These are phyloP conservation scores for Dianthus caryophyllus DNA, from an alignment of 148 eudicot species.

Conservation along the genomic window DNA sequence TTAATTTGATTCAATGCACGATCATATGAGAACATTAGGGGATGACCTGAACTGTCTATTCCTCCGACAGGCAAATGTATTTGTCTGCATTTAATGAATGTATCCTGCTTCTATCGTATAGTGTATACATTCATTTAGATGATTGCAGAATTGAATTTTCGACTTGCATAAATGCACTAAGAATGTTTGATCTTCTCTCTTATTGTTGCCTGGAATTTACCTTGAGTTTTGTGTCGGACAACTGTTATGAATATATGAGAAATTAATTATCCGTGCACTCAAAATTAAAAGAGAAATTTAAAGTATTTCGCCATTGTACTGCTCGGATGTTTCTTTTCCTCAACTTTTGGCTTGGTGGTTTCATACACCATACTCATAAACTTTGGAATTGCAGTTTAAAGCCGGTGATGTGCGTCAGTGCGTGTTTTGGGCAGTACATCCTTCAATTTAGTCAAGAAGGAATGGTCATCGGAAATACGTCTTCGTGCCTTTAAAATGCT, in stretches of 20 bases:
- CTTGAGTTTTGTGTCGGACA: too few species aligned
- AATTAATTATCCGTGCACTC: too few species aligned
- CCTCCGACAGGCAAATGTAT: too few species aligned
- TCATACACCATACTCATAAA: slow-evolving; percentile 2
- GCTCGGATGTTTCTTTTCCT: slow-evolving; percentile 1
- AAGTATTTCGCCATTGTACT: background rate
- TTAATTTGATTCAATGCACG: background rate
- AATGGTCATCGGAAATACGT: slow-evolving; percentile 89
- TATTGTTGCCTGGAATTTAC: background rate
- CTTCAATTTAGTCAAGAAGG: slow-evolving; percentile 76
- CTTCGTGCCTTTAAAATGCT: slow-evolving; percentile 92
- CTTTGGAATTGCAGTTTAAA: slow-evolving; percentile 57
- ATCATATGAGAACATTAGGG: background rate
- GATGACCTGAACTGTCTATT: too few species aligned
- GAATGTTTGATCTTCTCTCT: background rate
- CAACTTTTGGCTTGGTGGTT: background rate
- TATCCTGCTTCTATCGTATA: too few species aligned
- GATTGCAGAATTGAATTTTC: too few species aligned
- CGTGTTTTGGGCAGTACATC: slow-evolving; percentile 78
- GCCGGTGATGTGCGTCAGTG: slow-evolving; percentile 76
- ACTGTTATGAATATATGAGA: too few species aligned
- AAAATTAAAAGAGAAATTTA: too few species aligned
- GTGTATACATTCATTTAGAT: too few species aligned
- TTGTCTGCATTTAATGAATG: too few species aligned
- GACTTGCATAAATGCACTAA: too few species aligned